Evolutionary conservation across 805 yeast species (phyloP), one percentile per base, ranked within the genome.

Genomic region (Starmera dryadoides): DNA sequence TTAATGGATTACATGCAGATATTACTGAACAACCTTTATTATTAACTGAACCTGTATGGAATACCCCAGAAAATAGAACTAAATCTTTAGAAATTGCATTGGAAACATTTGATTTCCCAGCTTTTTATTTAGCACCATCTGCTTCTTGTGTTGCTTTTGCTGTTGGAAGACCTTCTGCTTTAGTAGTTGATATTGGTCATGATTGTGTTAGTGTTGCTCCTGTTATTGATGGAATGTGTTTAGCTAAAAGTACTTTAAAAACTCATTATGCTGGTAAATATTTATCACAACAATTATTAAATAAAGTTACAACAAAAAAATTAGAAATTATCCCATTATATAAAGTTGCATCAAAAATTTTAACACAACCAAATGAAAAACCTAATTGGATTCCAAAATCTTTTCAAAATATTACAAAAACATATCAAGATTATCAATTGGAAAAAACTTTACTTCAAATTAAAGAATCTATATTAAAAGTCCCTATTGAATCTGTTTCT

Each of bases 101-200:
- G 42, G 96, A 87, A 54, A 63, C 68, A 12, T 71, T 81, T 55
- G 69, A 76, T 29, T 82, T 81, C 48, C 89, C 93, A 30, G 97
- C 94, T 0, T 76, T 86, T 42, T 89, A 81, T 55, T 58, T 86
- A 19, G 88, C 86, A 12, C 81, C 87, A 42, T 71, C 81, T 8
- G 91, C 96, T n/a, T 81, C 94, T 0, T 83, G 95, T 63, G 79
- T 84, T 2, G 79, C 95, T 2, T 89, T 89, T 62, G 88, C 91
- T 10, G 82, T 84, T 46, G 96, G 95, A 4, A 72, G 94, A 56
- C 88, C 95, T 34, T 82, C 81, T 43, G 87, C 95, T 56, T 65
- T 87, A 25, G 87, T 87, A 30, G 91, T 87, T 30, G 95, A 87
- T 58, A 62, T 86, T 30, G 96, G 96, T 6, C 93, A 85, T 54